Evolutionary conservation across 176 grass and related monocot species (phyloP).

Genomic region (Otatea glauca): DNA sequence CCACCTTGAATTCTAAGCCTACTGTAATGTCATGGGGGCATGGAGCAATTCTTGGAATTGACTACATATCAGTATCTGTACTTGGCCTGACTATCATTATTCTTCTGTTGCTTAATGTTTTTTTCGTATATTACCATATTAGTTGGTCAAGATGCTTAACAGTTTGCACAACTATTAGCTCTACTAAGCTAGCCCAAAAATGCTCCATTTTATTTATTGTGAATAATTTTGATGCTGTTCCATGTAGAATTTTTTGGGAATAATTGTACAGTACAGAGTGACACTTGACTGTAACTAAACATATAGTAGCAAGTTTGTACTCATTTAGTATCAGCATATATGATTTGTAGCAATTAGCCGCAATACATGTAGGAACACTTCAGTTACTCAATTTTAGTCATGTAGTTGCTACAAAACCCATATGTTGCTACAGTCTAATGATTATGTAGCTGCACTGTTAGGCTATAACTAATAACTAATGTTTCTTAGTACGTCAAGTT

Average conservation of each 20-base stretch:
- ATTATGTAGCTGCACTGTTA: not conserved
- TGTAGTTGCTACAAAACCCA: not conserved
- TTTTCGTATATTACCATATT: not conserved
- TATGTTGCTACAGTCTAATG: not conserved
- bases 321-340: not conserved
- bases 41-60: not conserved
- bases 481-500: slow-evolving; percentile 10
- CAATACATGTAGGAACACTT: not conserved
- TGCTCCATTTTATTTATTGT: not conserved
- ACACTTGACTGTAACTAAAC: not conserved
- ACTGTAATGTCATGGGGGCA: not conserved
- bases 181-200: not conserved
- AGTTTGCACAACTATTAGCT: slow-evolving; percentile 16
- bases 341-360: slow-evolving; percentile 20
- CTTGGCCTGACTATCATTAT: not conserved
- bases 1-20: not conserved
- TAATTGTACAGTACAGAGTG: not conserved
- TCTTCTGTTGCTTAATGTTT: slow-evolving; percentile 3
- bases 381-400: not conserved
- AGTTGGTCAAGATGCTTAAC: not conserved
- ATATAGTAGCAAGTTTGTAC: not conserved
- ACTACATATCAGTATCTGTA: slow-evolving; percentile 13
- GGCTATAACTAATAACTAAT: slow-evolving; percentile 7
- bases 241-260: not conserved
- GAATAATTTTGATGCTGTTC: slow-evolving; percentile 8